Conservation (phyloP, 805 yeast genomes). For the Candida anglica region DNA sequence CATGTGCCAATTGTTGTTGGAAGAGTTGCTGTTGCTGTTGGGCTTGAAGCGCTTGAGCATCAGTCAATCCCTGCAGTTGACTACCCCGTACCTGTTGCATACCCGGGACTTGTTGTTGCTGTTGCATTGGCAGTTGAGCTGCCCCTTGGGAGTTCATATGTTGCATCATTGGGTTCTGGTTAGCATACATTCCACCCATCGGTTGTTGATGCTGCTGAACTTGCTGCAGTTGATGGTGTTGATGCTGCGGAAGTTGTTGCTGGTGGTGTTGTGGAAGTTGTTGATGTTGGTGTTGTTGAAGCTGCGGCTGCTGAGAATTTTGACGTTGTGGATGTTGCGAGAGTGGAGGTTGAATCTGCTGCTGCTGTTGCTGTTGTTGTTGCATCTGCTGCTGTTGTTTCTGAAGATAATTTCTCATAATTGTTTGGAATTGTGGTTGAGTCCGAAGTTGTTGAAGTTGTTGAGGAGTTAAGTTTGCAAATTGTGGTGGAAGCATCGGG, state of each 20-base stretch:
- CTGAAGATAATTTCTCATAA: constrained; percentile 36
- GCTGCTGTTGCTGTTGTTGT: constrained; percentile 29
- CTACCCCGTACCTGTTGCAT: constrained; percentile 2
- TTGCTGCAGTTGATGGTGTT: constrained; percentile 1
- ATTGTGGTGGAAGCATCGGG: constrained; percentile 21
- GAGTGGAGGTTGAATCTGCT: constrained; percentile 14
- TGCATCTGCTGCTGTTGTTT: constrained; percentile 36
- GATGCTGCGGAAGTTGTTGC: constrained; percentile 7
- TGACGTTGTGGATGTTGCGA: constrained; percentile 4
- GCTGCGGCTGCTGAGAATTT: constrained; percentile 1
- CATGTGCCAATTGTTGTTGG: constrained; percentile 3
- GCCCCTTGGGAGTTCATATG: constrained; percentile 5
- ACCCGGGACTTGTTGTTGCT: constrained; percentile 11
- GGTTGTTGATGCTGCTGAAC: constrained; percentile 5
- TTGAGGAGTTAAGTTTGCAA: constrained; percentile 35
- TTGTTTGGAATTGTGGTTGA: constrained; percentile 41
- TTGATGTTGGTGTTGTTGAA: no score
- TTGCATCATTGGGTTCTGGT: no score
- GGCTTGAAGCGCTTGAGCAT: constrained; percentile 1
- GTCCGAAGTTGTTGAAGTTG: constrained; percentile 38
- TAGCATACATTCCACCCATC: not conserved
- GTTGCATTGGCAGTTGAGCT: constrained; percentile 6
- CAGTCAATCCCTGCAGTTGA: constrained; percentile 1
- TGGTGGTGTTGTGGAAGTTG: constrained; percentile 13
- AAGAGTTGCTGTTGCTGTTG: constrained; percentile 7